Base-by-base conservation (phyloP, 208 protist species). In the Trypanosoma platydactyli region DNA sequence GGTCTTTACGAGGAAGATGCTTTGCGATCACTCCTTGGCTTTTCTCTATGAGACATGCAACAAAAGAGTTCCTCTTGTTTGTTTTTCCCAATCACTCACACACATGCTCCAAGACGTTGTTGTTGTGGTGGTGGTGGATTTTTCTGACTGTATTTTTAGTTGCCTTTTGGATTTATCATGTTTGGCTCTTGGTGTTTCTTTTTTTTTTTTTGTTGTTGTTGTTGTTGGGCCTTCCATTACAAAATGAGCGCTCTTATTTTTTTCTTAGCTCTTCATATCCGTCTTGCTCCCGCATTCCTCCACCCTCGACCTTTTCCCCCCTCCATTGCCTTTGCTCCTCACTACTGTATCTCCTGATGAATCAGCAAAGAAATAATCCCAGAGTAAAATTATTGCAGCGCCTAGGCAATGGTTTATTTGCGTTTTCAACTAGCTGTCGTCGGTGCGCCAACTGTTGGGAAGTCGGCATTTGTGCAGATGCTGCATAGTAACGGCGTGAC, bases 391-490 rank as follows among this genome's bases (percentile, higher is more conserved):
- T 30, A 18, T 41, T 27, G 35, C 57, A 5, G 7, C 27, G 22
- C n/a, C 24, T 4, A 18, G 33, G n/a, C n/a, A 56, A 97, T 97
- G 92, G 92, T 96, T 5, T 66, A 91, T 33, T 73, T 97, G 27
- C 86, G 90, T 22, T 73, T 94, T 38, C 88, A 88, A 27, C 71
- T 97, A 20, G 88, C 84, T 3, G 83, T 97, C n/a, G 56, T 97
- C 44, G 92, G 92, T 42, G 89, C 91, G 41, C 77, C 87, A 16
- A 96, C 92, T 0, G 89, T 90, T 9, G 92, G 92, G n/a, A 97
- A 97, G 71, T 88, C 88, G 20, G 83, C 90, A 6, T 87, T 94
- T 64, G 90, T 94, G 63, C 88, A 97, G 73, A 97, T 96, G 87
- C 64, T 91, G 7, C 89, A 93, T 71, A 96, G 86, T 75, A 91